Evolutionary conservation across 1,284 basidiomycete genomes (phyloP), one percentile per base, ranked within the genome.

Genomic region (Cutaneotrichosporon spelunceum): DNA sequence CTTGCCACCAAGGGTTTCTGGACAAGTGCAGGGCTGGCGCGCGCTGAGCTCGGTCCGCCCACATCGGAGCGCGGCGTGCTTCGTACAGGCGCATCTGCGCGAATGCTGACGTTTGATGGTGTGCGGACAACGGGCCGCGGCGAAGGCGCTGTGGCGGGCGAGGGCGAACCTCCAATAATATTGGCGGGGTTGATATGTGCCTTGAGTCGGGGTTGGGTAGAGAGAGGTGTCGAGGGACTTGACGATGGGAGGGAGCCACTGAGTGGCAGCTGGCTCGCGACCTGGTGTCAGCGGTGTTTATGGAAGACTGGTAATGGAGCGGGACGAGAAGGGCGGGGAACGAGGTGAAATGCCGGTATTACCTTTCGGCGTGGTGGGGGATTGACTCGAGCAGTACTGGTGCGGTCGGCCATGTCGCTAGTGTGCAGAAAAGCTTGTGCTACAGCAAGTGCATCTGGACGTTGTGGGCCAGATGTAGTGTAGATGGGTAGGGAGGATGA

Each of bases 131-230:
- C 23, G 21, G 52, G 52, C 21, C 52, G 29, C 30, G 52, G 14
- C 19, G 52, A 23, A 16, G 52, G 24, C 29, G 19, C n/a, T 39
- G 34, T 13, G 14, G 52, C 34, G 23, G 33, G 21, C 23, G 52
- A 53, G 10, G 23, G 33, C 11, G 52, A 53, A 23, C 52, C 52
- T 19, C 36, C 49, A 42, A 65, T 36, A 23, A 70, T 64, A 34
- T 52, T 50, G 2, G 66, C 56, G 1, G 58, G 52, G 53, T 70
- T 68, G 45, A 70, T 67, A 26, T 63, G 67, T 3, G 68, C 69
- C 24, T 68, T 63, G 6, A 63, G 58, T 6, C 68, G 44, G 3
- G 68, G 64, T n/a, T 63, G 64, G 9, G 65, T 60, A 3, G 69
- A 61, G 39, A 26, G 21, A 6, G 33, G n/a, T 23, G 57, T 54